Percentiles rank a stretch among this genome's conserved stretches.
Conservation (phyloP, 2,329 filamentous ascomycete species). For the Fonsecaea monophora region DNA sequence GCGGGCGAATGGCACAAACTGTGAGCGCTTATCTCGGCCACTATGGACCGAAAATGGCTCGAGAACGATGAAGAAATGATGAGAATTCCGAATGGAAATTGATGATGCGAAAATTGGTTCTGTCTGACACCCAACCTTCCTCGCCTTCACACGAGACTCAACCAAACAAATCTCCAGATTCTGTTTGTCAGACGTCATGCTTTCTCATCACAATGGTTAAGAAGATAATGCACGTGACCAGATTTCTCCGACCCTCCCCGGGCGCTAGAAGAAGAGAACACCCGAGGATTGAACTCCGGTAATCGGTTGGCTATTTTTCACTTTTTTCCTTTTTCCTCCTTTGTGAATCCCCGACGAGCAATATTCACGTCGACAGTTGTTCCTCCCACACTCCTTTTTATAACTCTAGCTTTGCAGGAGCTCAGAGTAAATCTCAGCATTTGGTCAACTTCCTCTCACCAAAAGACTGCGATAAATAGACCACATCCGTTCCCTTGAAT, state of each 20-base stretch:
- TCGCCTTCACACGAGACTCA: background rate
- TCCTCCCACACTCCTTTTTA: conserved; percentile 16
- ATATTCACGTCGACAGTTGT: conserved; percentile 7
- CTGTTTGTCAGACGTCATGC: background rate
- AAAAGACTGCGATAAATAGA: conserved; percentile 1
- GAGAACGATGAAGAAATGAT: background rate
- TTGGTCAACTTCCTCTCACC: background rate
- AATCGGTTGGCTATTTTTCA: conserved; percentile 2
- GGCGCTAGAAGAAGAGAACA: conserved; percentile 4
- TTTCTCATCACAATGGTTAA: background rate
- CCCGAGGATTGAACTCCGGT: conserved; percentile 5
- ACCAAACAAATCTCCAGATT: background rate
- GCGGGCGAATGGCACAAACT: conserved; percentile 26
- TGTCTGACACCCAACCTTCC: background rate
- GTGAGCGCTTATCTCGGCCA: conserved; percentile 6
- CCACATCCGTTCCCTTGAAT: background rate
- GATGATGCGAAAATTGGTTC: background rate
- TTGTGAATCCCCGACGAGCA: conserved; percentile 6
- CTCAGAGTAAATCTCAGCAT: background rate
- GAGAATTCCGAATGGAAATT: background rate
- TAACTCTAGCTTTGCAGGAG: background rate
- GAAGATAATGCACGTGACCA: background rate
- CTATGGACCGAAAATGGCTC: conserved; percentile 17
- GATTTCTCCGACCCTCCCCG: conserved; percentile 13
- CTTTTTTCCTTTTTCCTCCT: conserved; percentile 11